Percentiles rank a stretch among this genome's conserved stretches.
These are phyloP conservation scores for Pistacia vera DNA, from an alignment of 345 rosid species.

Conservation along the genomic window DNA sequence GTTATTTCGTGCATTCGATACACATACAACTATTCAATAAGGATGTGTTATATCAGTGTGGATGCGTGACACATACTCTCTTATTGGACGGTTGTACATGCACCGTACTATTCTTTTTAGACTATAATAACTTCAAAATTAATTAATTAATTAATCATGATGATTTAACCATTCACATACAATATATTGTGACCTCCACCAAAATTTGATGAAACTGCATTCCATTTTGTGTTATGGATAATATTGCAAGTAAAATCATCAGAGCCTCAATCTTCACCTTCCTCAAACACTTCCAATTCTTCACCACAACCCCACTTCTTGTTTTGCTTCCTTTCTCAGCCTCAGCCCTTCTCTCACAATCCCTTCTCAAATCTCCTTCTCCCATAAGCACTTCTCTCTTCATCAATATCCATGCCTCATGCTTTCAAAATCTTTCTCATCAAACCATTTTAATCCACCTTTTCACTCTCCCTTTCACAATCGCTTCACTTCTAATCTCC, in stretches of 20 bases:
- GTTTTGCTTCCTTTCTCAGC: slow-evolving; percentile 48
- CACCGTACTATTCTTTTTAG: no score
- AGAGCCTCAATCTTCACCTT: slow-evolving; percentile 48
- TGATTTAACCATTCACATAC: background rate
- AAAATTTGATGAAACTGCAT: slow-evolving; percentile 5
- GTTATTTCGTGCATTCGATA: no score
- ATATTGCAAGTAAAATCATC: slow-evolving; percentile 28
- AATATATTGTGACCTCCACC: background rate
- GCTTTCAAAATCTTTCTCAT: background rate
- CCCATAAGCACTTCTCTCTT: background rate
- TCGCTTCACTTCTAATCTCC: slow-evolving; percentile 34
- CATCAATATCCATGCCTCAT: background rate
- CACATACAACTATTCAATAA: no score
- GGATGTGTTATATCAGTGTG: no score
- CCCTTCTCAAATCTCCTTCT: slow-evolving; percentile 14
- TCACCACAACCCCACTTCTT: slow-evolving; percentile 30
- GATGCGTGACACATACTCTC: no score
- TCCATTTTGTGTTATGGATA: slow-evolving; percentile 25
- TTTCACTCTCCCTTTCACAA: slow-evolving; percentile 26
- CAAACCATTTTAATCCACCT: background rate
- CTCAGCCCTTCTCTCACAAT: slow-evolving; percentile 30
- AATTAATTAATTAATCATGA: no score
- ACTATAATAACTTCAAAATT: no score
- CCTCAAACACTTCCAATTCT: slow-evolving; percentile 33
- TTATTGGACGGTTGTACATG: no score